Conservation (phyloP, 768 basidiomycete species). For the Kwoniella dendrophila region DNA sequence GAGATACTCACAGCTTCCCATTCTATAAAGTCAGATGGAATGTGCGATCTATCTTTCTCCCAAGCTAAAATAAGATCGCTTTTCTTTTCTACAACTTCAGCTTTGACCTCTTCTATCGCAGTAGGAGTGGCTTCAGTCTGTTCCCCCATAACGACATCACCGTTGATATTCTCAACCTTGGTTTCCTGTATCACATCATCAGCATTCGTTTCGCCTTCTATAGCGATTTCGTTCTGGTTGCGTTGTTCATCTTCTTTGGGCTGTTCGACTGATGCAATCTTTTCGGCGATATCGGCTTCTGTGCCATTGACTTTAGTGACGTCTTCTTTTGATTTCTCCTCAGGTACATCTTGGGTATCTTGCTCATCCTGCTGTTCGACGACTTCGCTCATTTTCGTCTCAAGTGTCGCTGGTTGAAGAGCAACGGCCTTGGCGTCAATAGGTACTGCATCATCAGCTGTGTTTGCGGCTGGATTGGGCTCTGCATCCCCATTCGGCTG, state of each 20-base stretch:
- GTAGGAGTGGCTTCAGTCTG: neutral
- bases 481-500: no score
- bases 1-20: conserved; percentile 78
- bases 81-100: conserved; percentile 34
- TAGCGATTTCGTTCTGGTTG: neutral
- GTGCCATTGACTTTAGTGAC: no score
- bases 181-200: neutral
- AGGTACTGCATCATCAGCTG: no score
- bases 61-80: conserved; percentile 13
- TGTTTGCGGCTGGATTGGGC: no score
- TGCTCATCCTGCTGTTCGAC: neutral
- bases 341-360: no score
- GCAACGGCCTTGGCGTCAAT: no score
- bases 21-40: conserved; percentile 61
- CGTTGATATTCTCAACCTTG: neutral
- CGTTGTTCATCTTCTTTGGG: neutral
- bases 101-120: conserved; percentile 56
- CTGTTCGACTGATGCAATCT: neutral
- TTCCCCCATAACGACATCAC: neutral
- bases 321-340: no score
- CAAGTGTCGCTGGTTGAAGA: no score
- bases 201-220: neutral
- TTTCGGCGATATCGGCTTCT: no score
- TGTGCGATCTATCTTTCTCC: conserved; percentile 7
- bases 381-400: no score